These are phyloP conservation scores for Rhynchosporium secalis DNA, from an alignment of 2,329 filamentous ascomycete species.

Conservation along the genomic window DNA sequence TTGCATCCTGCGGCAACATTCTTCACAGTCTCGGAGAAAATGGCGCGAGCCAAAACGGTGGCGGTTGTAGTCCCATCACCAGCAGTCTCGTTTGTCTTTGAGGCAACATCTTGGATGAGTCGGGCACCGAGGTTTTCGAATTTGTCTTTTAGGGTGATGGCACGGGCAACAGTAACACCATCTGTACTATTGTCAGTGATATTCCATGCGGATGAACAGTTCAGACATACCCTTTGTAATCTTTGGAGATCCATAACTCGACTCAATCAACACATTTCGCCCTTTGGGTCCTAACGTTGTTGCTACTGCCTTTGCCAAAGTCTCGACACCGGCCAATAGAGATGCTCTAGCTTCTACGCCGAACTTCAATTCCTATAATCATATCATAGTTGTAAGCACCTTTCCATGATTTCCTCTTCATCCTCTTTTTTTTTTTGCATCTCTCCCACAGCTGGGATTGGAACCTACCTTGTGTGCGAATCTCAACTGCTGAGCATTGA, in stretches of 20 bases:
- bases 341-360: conserved; percentile 90
- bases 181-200: conserved; percentile 50
- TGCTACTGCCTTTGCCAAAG: conserved; percentile 91
- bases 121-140: conserved; percentile 99
- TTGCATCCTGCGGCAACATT: conserved; percentile 99
- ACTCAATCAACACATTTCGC: conserved; percentile 97
- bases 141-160: conserved; percentile 93
- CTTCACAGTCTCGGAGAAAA: conserved; percentile 99
- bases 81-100: conserved; percentile 98
- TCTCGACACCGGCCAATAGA: conserved; percentile 92
- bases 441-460: background rate
- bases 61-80: conserved; percentile 98
- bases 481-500: conserved; percentile 83
- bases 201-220: background rate
- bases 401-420: background rate
- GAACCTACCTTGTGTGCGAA: conserved; percentile 91
- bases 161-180: conserved; percentile 86
- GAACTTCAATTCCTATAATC: conserved; percentile 86
- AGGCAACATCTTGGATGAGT: conserved; percentile 95
- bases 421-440: too few species aligned
- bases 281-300: conserved; percentile 97
- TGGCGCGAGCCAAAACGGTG: conserved; percentile 93
- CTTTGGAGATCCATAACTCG: conserved; percentile 97
- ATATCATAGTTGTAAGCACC: conserved; percentile 20
- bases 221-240: conserved; percentile 87